phyloP scores from a whole-genome alignment of 345 rosid species.

The Eucalyptus microcorys region DNA sequence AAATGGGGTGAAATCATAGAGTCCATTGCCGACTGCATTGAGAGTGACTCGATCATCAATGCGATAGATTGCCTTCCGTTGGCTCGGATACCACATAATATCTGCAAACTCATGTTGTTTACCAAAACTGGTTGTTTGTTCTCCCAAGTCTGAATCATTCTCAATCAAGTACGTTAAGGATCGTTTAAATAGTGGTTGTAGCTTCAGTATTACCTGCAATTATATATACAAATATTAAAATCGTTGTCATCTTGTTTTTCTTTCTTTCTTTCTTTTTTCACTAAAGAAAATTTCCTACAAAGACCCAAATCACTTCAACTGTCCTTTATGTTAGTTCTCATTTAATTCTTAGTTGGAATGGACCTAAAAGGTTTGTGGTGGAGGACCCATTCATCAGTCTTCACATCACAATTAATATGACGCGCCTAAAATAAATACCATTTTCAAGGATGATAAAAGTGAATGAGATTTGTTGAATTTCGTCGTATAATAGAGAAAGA shows the following conservation, averaged over 20 bases:
- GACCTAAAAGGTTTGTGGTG: not conserved
- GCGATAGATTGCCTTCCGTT: conserved; percentile 42
- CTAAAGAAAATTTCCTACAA: not conserved
- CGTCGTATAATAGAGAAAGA: not conserved
- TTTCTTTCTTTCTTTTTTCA: too few relatives aligned
- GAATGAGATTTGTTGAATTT: not conserved
- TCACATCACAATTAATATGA: not conserved
- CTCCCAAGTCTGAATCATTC: conserved; percentile 35
- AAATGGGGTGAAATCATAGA: conserved; percentile 39
- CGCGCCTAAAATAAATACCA: not conserved
- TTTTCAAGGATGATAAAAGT: not conserved
- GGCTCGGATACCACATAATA: conserved; percentile 62
- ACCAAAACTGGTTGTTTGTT: conserved; percentile 33
- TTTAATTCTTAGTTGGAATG: not conserved
- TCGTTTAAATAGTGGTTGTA: conserved; percentile 63
- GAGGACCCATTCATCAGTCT: not conserved
- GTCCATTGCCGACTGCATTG: conserved; percentile 37
- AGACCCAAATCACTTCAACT: not conserved
- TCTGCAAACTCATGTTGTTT: conserved; percentile 61
- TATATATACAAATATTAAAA: not conserved
- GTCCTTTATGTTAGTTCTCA: not conserved
- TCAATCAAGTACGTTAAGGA: conserved; percentile 23
- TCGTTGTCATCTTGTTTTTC: not conserved
- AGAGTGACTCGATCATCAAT: conserved; percentile 44
- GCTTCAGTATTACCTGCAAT: conserved; percentile 39